A percentile compares a stretch with the other conserved stretches of the same genome.
These are phyloP conservation scores for Aspergillus carlsbadensis DNA, from an alignment of 495 filamentous ascomycete species.

Conservation along the genomic window DNA sequence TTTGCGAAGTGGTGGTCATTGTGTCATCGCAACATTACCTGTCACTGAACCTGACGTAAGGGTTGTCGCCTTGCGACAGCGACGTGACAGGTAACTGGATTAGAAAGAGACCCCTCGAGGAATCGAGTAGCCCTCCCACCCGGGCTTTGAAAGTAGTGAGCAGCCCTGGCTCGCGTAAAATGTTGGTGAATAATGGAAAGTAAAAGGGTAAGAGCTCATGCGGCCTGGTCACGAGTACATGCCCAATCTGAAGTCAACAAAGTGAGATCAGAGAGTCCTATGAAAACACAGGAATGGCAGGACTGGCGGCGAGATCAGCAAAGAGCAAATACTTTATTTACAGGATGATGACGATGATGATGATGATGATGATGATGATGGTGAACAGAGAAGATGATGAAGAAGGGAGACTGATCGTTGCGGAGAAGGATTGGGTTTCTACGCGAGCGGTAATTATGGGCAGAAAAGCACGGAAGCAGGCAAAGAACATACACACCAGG, in stretches of 20 bases:
- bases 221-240: slow-evolving; percentile 20
- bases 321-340: too few species aligned
- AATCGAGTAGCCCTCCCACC: slow-evolving; percentile 24
- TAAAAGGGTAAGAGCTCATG: slow-evolving; percentile 18
- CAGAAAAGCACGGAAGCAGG: too few species aligned
- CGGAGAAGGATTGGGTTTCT: too few species aligned
- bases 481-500: too few species aligned
- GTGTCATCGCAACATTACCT: slow-evolving; percentile 12
- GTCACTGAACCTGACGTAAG: too few species aligned
- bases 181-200: slow-evolving; percentile 13
- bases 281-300: slow-evolving; percentile 20
- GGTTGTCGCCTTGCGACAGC: too few species aligned
- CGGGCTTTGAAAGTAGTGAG: slow-evolving; percentile 20
- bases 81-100: too few species aligned
- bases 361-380: too few species aligned
- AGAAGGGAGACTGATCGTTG: too few species aligned
- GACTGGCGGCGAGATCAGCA: not conserved
- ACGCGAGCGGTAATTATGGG: too few species aligned
- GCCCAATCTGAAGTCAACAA: slow-evolving; percentile 20
- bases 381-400: too few species aligned
- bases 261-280: slow-evolving; percentile 21
- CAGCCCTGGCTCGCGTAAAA: slow-evolving; percentile 22
- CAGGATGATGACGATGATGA: too few species aligned
- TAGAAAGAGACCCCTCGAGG: slow-evolving; percentile 19
- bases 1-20: slow-evolving; percentile 18